Evolutionary conservation across 257 asterid species (phyloP).

Genomic region (Solanum neorickii): DNA sequence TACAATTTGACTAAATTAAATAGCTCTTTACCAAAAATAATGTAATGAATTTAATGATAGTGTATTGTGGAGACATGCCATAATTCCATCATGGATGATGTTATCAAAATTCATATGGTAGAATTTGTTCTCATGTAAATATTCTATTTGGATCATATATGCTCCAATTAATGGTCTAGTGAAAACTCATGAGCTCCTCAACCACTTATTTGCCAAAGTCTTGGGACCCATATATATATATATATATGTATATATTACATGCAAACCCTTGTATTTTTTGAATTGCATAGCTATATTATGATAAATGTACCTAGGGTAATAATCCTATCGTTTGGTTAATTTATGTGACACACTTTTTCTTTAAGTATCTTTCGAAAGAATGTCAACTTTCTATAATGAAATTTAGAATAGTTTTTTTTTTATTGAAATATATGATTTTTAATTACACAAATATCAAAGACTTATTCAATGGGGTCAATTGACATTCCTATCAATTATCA

Average conservation of each 20-base stretch:
- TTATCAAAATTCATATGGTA: not conserved
- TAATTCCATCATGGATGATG: not conserved
- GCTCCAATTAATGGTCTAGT: not conserved
- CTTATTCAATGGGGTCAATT: not conserved
- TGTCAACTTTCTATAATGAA: not conserved
- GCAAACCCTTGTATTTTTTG: not conserved
- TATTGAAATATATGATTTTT: not conserved
- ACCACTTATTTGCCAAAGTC: not conserved
- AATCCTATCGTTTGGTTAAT: not conserved
- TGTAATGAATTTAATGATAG: not conserved
- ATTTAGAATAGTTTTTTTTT: not conserved
- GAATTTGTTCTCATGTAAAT: not conserved
- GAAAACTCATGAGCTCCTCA: not conserved
- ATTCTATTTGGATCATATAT: not conserved
- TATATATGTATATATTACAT: not conserved
- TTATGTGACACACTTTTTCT: not conserved
- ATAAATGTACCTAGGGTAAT: too few species aligned
- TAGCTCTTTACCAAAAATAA: not conserved
- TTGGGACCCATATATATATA: not conserved
- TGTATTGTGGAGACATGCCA: not conserved
- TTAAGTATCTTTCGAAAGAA: not conserved
- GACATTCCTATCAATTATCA: not conserved
- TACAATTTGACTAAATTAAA: too few species aligned
- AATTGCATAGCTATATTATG: not conserved
- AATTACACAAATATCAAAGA: not conserved